Percentiles rank a stretch among this genome's conserved stretches.
These are phyloP conservation scores for Eutrema heterophyllum DNA, from an alignment of 345 rosid genomes.

Conservation along the genomic window DNA sequence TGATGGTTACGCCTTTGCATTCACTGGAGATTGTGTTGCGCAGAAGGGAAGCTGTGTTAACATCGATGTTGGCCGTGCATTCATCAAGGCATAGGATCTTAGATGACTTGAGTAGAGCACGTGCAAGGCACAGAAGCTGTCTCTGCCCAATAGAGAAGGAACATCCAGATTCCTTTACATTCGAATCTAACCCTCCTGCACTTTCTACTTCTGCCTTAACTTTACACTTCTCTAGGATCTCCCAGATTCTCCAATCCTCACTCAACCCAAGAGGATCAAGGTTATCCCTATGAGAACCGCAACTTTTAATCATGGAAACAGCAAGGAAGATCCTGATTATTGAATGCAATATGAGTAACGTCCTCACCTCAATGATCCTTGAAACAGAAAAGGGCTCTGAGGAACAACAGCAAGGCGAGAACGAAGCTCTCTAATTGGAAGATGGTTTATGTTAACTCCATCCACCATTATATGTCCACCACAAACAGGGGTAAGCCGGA, in stretches of 20 bases:
- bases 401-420: constrained; percentile 76
- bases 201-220: constrained; percentile 70
- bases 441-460: constrained; percentile 52
- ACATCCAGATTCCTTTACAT: constrained; percentile 58
- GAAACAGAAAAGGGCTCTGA: constrained; percentile 82
- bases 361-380: constrained; percentile 73
- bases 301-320: neutral
- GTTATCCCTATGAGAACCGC: constrained; percentile 51
- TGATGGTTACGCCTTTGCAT: constrained; percentile 71
- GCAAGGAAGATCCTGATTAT: neutral
- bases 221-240: constrained; percentile 67
- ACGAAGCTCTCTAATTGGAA: constrained; percentile 79
- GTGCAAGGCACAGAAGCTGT: constrained; percentile 89
- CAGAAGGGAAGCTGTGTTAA: constrained; percentile 62
- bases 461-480: constrained; percentile 69
- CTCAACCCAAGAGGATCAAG: constrained; percentile 62
- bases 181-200: constrained; percentile 69
- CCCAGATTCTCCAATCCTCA: constrained; percentile 64
- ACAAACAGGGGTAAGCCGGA: constrained; percentile 65
- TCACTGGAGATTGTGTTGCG: constrained; percentile 63
- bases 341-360: neutral
- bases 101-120: constrained; percentile 83
- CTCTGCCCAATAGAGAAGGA: constrained; percentile 87
- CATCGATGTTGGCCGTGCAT: constrained; percentile 83
- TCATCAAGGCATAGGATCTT: constrained; percentile 94